Evolutionary conservation across 2,329 filamentous ascomycete species (phyloP).

Genomic region (Cercospora nicotianae): DNA sequence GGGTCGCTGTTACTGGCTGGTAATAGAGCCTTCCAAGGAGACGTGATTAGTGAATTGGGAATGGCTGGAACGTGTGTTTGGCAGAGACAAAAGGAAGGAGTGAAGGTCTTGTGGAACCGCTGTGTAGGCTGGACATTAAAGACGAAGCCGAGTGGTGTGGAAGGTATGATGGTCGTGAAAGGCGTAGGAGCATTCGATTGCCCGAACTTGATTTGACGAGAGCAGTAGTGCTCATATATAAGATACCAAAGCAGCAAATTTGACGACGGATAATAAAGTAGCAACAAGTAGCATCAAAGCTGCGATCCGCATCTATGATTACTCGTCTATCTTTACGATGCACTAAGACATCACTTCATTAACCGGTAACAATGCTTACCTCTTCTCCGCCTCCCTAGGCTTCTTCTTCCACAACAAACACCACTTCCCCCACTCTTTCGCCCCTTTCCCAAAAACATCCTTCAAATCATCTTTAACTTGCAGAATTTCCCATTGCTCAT

Average conservation of each 20-base stretch:
- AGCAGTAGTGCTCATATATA: too few relatives aligned
- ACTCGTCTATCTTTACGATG: too few relatives aligned
- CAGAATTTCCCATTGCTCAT: conserved; percentile 44
- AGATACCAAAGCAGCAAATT: too few relatives aligned
- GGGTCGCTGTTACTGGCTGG: conserved; percentile 40
- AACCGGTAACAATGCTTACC: too few relatives aligned
- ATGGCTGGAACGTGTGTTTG: conserved; percentile 46
- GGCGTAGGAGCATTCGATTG: conserved; percentile 51
- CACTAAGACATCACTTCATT: too few relatives aligned
- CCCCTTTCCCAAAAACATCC: conserved; percentile 20
- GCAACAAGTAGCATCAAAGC: too few relatives aligned
- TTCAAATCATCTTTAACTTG: conserved; percentile 27
- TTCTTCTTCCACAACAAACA: conserved; percentile 37
- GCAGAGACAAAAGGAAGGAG: conserved; percentile 19
- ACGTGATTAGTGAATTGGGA: conserved; percentile 48
- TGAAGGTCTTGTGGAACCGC: conserved; percentile 40
- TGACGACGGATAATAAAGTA: too few relatives aligned
- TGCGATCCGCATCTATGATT: too few relatives aligned
- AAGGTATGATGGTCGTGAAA: conserved; percentile 53
- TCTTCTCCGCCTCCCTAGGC: conserved; percentile 33
- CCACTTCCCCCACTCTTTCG: conserved; percentile 26
- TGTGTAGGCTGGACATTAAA: conserved; percentile 48
- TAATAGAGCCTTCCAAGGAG: conserved; percentile 38
- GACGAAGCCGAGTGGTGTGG: conserved; percentile 43
- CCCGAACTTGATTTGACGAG: conserved; percentile 30